Evolutionary conservation across 208 protist genomes (phyloP), one percentile per base, ranked within the genome.

Genomic region (Wallacemonas collosoma): DNA sequence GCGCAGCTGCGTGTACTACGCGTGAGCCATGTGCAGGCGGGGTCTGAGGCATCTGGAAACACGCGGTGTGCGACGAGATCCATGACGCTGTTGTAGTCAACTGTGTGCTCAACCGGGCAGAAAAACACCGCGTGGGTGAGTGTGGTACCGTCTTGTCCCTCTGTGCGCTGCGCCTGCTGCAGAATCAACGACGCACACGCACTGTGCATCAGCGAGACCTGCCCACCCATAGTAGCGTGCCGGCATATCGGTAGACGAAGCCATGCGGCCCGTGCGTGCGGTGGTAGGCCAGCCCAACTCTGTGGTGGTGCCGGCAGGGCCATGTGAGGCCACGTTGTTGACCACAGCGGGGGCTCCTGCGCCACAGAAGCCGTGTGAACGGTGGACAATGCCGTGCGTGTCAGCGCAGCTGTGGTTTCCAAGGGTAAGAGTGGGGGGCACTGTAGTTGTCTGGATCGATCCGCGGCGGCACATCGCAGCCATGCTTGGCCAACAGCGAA

Each of bases 81-180:
- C 38, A 80, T 45, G 5, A 86, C 62, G 38, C 68, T 57, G 71
- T 57, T 80, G 77, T 84, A 93, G 54, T 93, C 85, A 11, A 88
- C 68, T 41, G 70, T 73, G 69, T 93, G 88, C 12, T 83, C 76
- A 2, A 93, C 39, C 6, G 84, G 88, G 62, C 88, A 93, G 57
- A 81, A 84, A 50, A 82, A 82, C 2, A 87, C 51, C 6, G 48
- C 26, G 43, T 14, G 56, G 44, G 5, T 26, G 5, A 26, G 26
- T 26, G 15, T 11, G 6, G 53, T 41, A 17, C 11, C 0, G 11
- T 7, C 39, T 45, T 62, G 55, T 56, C 53, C n/a, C 60, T 8
- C 1, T 66, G 15, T 1, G 58, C 71, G 4, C 48, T 15, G 54
- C 55, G 0, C n/a, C 12, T 65, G 60, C 4, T 54, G 38, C 3